Evolutionary conservation across 2,329 filamentous ascomycete species (phyloP).

Genomic region (Pestalotiopsis sp.): DNA sequence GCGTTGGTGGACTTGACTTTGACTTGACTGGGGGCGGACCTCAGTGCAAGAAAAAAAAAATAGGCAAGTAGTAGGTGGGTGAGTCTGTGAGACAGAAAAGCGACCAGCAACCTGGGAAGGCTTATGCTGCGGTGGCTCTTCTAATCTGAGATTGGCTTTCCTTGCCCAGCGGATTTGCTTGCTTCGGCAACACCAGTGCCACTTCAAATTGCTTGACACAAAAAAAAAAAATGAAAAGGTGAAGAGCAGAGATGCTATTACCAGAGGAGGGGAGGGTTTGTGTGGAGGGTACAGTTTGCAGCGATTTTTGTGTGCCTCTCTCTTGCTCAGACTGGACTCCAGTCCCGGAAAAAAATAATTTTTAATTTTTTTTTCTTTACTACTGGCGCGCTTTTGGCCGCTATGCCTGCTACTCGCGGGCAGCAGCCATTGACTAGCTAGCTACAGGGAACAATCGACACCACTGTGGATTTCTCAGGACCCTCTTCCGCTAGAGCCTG

Average conservation of each 20-base stretch:
- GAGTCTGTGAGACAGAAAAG: not conserved
- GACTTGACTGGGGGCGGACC: not conserved
- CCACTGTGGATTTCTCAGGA: slow-evolving; percentile 9
- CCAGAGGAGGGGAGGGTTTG: slow-evolving; percentile 15
- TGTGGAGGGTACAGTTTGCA: slow-evolving; percentile 7
- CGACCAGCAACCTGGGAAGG: not conserved
- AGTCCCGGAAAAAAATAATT: slow-evolving; percentile 14
- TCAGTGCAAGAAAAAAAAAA: not conserved
- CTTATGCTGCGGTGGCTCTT: not conserved
- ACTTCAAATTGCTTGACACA: slow-evolving; percentile 13
- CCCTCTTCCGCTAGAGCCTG: slow-evolving; percentile 6
- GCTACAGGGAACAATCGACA: not conserved
- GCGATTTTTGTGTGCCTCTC: slow-evolving; percentile 15
- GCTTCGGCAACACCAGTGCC: slow-evolving; percentile 8
- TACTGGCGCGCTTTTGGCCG: slow-evolving; percentile 8
- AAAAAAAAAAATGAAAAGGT: slow-evolving; percentile 7
- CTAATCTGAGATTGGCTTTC: not conserved
- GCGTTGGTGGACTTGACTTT: not conserved
- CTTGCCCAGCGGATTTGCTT: slow-evolving; percentile 2
- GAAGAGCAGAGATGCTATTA: slow-evolving; percentile 7
- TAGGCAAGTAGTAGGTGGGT: not conserved
- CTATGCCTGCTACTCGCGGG: too few relatives aligned
- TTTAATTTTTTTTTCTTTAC: slow-evolving; percentile 12
- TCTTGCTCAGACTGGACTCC: not conserved
- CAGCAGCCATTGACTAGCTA: slow-evolving; percentile 11